A percentile compares a stretch with the other conserved stretches of the same genome.
Conservation (phyloP, 257 asterid genomes). For the Plantago elongata region DNA sequence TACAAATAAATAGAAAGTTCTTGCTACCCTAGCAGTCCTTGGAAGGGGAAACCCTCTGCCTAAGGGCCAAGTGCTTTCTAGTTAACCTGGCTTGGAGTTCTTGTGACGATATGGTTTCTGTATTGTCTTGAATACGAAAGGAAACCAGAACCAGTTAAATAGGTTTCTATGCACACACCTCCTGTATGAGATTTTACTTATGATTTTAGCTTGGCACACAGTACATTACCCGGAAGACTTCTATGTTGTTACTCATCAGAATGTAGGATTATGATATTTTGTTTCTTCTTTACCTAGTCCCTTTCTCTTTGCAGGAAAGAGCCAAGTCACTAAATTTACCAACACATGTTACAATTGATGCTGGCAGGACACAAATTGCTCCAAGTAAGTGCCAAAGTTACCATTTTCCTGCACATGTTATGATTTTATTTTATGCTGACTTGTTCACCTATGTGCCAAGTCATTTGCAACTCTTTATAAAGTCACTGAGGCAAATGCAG, state of each 20-base stretch:
- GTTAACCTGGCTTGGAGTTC: too few species aligned
- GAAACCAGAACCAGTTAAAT: conserved; percentile 5
- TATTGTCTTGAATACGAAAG: background rate
- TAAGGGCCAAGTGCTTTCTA: too few species aligned
- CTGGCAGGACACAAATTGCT: conserved; percentile 97
- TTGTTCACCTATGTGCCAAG: too few species aligned
- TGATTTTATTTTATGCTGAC: too few species aligned
- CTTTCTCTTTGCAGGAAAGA: conserved; percentile 47
- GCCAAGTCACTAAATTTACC: conserved; percentile 76
- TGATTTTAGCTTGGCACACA: background rate
- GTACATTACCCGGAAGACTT: conserved; percentile 1
- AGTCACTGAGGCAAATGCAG: too few species aligned
- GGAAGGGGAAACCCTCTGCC: too few species aligned
- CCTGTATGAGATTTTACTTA: conserved; percentile 4
- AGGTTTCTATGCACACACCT: conserved; percentile 12
- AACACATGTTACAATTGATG: conserved; percentile 81
- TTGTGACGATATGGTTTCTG: too few species aligned
- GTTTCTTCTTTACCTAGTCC: background rate
- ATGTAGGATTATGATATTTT: background rate
- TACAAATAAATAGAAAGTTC: too few species aligned
- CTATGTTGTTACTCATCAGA: background rate
- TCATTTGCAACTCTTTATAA: too few species aligned
- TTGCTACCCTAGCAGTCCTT: too few species aligned
- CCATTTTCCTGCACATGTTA: background rate
- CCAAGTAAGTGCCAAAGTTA: conserved; percentile 60